Base-by-base conservation (phyloP, 2,329 filamentous ascomycete genomes). In the Alternaria metachromatica region DNA sequence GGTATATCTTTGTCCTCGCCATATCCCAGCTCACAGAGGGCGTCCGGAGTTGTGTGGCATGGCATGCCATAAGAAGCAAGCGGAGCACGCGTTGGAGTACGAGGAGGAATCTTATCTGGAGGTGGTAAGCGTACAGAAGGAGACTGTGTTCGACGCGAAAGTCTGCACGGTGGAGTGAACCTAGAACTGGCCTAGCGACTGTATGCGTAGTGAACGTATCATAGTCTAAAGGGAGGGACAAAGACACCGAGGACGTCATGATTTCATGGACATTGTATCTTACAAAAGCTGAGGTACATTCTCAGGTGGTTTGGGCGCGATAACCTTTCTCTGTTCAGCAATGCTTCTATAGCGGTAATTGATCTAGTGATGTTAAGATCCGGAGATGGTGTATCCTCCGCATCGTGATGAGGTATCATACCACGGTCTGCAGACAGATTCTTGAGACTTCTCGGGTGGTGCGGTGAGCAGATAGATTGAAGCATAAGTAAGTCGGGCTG, bases 1-100 rank as follows among this genome's bases (percentile, higher is more conserved):
- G 28, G 25, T 62, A 1, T 73, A 71, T 25, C 2, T 71, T 0
- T 73, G 70, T 55, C 71, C 72, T 15, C 66, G 69, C 2, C 25
- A 20, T 0, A 68, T 75, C n/a, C 2, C 3, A 0, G 44, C 18
- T 3, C 71, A 72, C 45, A 56, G 33, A 12, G 68, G 30, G 10
- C n/a, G 23, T 12, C 20, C n/a, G 15, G 37, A 44, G 12, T 9
- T 18, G 21, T 55, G 53, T 20, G 37, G 37, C n/a, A 18, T 10
- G 37, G 53, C 53, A 18, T 55, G 53, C 10, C 21, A 20, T 6
- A 30, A 30, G 37, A 30, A 18, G 20, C 33, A 25, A 21, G 53
- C 33, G 9, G 21, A 28, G 10, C 8, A 26, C 13, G 33, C 53
- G 4, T 30, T 37, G 3, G 45, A 60, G 13, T 70, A 70, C n/a